phyloP scores from a whole-genome alignment of 345 rosid species.

The Mallotus nudiflorus region DNA sequence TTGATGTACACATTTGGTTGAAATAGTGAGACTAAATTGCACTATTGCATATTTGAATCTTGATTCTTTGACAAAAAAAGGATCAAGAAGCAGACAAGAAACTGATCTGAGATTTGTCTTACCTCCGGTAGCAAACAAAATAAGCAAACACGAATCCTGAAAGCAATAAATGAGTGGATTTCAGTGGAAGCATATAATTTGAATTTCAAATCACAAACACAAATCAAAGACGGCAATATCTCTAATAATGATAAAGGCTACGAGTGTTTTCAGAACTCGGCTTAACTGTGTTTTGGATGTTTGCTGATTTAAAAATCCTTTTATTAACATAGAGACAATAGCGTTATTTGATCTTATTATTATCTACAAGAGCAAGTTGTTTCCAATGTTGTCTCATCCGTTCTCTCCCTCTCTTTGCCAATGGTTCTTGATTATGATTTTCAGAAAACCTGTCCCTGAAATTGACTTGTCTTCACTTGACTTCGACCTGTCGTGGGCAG shows the following conservation, averaged over 20 bases:
- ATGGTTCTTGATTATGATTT: not conserved
- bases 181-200: not conserved
- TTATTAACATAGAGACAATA: not conserved
- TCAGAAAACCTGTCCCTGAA: constrained; percentile 2
- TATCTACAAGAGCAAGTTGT: not conserved
- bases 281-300: not conserved
- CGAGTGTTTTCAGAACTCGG: constrained; percentile 11
- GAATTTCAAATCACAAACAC: constrained; percentile 25
- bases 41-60: not conserved
- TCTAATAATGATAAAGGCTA: constrained; percentile 1
- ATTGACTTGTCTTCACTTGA: constrained; percentile 1
- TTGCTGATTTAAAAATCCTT: not conserved
- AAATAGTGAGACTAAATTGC: not conserved
- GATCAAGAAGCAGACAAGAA: not conserved
- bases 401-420: no score
- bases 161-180: constrained; percentile 16
- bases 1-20: not conserved
- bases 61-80: not conserved
- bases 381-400: not conserved
- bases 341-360: not conserved
- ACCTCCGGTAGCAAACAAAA: constrained; percentile 13
- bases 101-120: constrained; percentile 23
- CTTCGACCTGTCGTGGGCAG: not conserved
- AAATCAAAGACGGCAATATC: no score
- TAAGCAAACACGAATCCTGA: not conserved